Evolutionary conservation across 805 yeast genomes (phyloP).

Genomic region (Sugiyamaella smithiae): DNA sequence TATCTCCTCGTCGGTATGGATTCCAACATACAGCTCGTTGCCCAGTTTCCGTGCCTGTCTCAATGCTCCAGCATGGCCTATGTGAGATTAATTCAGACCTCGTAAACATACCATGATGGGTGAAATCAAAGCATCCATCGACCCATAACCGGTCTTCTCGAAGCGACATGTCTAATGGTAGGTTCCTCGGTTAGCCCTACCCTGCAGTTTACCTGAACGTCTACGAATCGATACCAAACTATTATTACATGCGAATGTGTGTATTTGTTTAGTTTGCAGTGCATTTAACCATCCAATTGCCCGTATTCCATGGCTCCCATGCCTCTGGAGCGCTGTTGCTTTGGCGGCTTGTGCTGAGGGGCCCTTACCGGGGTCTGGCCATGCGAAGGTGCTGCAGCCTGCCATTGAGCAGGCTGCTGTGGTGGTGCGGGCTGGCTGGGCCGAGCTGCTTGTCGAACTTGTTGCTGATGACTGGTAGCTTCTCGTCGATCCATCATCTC

Average conservation of each 20-base stretch:
- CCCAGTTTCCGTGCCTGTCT: constrained; percentile 88
- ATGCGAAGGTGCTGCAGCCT: neutral
- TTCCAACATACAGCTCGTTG: constrained; percentile 73
- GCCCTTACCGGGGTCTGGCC: neutral
- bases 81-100: neutral
- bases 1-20: constrained; percentile 90
- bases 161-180: constrained; percentile 1
- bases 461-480: neutral
- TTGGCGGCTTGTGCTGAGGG: neutral
- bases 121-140: constrained; percentile 97
- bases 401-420: neutral
- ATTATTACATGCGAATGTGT: too few relatives aligned
- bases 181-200: too few relatives aligned
- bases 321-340: neutral
- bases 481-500: constrained; percentile 14
- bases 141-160: constrained; percentile 67
- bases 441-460: too few relatives aligned
- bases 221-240: too few relatives aligned
- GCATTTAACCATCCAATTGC: neutral
- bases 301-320: constrained; percentile 6
- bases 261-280: too few relatives aligned
- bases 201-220: too few relatives aligned
- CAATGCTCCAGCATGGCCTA: constrained; percentile 90
- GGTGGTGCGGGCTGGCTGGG: neutral
- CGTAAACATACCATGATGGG: constrained; percentile 74